A percentile compares a stretch with the other conserved stretches of the same genome.
phyloP scores from a whole-genome alignment of 2,329 filamentous ascomycete species.

The Botryosphaeria agaves region DNA sequence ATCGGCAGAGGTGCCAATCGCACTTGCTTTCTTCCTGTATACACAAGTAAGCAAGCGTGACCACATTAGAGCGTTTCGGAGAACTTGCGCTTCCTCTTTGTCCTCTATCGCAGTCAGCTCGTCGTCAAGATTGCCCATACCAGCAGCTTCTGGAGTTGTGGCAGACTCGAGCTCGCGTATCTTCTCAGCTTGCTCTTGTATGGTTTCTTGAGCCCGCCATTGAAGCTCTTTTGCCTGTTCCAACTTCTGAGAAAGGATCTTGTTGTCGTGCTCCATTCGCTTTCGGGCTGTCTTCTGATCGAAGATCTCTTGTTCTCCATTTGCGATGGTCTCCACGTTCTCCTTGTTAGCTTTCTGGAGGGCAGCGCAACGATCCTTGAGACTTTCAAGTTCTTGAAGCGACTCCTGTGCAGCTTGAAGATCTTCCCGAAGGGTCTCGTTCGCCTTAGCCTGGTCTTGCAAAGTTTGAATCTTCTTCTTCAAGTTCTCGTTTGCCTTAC shows the following conservation, averaged over 20 bases:
- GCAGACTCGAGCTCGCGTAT: constrained; percentile 23
- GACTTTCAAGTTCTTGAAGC: constrained; percentile 24
- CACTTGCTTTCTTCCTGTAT: constrained; percentile 4
- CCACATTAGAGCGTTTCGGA: constrained; percentile 9
- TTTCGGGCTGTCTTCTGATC: constrained; percentile 30
- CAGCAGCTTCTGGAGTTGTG: constrained; percentile 3
- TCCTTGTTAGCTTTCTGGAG: constrained; percentile 34
- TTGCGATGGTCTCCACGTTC: constrained; percentile 29
- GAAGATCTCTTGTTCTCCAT: constrained; percentile 33
- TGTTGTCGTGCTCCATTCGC: constrained; percentile 29
- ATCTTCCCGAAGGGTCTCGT: constrained; percentile 25
- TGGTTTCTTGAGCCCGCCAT: constrained; percentile 27
- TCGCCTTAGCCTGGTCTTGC: constrained; percentile 27
- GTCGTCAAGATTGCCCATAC: constrained; percentile 18
- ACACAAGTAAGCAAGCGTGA: neutral
- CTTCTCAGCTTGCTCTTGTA: constrained; percentile 27
- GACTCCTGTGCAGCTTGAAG: constrained; percentile 25
- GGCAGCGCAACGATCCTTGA: constrained; percentile 25
- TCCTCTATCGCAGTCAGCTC: constrained; percentile 19
- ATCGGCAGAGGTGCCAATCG: constrained; percentile 3
- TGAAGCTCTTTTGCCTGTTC: constrained; percentile 29
- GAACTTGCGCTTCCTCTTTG: constrained; percentile 10
- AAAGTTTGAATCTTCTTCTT: constrained; percentile 35
- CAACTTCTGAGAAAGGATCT: constrained; percentile 26
- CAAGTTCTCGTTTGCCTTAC: constrained; percentile 33